Base-by-base conservation (phyloP, 177 flowering plant species). In the Vitis hybrid region DNA sequence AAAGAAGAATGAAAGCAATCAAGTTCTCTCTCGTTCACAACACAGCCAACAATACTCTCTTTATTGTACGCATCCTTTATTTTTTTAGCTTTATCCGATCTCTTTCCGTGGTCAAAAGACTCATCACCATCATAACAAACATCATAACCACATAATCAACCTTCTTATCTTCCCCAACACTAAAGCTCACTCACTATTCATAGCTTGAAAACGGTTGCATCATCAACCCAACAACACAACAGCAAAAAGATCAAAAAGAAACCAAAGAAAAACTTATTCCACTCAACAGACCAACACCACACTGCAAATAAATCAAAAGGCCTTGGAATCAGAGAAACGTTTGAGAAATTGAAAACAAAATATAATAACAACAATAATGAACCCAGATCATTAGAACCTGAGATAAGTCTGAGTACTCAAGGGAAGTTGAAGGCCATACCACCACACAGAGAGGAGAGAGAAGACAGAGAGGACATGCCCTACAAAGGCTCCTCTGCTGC, bases 101-200 rank as follows among this genome's bases (percentile, higher is more conserved):
- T 63, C 73, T 79, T 79, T 75, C 74, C 73, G 69, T 72, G 74
- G 87, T 84, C 85, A 82, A 84, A 82, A 82, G 78, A 76, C 66
- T 59, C 75, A 74, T 65, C 67, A 74, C 68, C 75, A 78, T 74
- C 78, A 79, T 78, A 69, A 76, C 70, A 46, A 15, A 66, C 72
- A 79, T 72, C 68, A 77, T 72, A 62, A 66, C 63, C 78, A 35
- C 24, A 66, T 50, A 76, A 77, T 68, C 74, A 66, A 66, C 19
- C 60, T 64, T 58, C 65, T 70, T 27, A 40, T 64, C 70, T 70
- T 64, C 81, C 65, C 82, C 55, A 75, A 77, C 62, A 75, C 74
- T 79, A 74, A 79, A 72, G 80, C 69, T 71, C 73, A 74, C 74
- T 73, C 73, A 76, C 67, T 66, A 60, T 65, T 77, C 73, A 75